A percentile compares a stretch with the other conserved stretches of the same genome.
These are phyloP conservation scores for Rhizophora apiculata DNA, from an alignment of 345 rosid genomes.

Conservation along the genomic window DNA sequence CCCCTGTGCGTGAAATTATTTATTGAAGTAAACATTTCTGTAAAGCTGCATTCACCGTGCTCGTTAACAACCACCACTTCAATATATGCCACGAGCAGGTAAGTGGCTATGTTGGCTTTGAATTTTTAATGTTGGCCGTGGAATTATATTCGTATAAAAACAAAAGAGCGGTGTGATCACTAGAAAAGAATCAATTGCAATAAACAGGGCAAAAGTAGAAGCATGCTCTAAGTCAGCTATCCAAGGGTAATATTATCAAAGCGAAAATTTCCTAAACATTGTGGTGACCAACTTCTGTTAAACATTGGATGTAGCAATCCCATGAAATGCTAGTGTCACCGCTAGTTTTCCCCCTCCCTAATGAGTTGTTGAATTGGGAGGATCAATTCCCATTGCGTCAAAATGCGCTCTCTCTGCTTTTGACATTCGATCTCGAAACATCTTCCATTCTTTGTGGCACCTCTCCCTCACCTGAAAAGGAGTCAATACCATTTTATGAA, in stretches of 20 bases:
- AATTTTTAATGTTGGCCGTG: too few relatives aligned
- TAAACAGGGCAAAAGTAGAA: background rate
- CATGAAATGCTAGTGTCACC: background rate
- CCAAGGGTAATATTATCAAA: background rate
- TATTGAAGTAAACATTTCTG: too few relatives aligned
- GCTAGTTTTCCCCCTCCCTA: background rate
- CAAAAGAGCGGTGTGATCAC: too few relatives aligned
- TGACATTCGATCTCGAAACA: slow-evolving; percentile 61
- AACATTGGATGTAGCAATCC: background rate
- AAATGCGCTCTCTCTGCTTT: slow-evolving; percentile 64
- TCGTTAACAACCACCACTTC: too few relatives aligned
- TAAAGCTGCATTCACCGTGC: too few relatives aligned
- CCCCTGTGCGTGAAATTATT: too few relatives aligned
- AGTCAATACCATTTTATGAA: background rate
- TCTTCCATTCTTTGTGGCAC: slow-evolving; percentile 78
- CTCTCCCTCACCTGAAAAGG: slow-evolving; percentile 69
- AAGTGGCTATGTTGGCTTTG: too few relatives aligned
- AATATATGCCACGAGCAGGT: too few relatives aligned
- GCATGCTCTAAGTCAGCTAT: background rate
- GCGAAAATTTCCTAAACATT: slow-evolving; percentile 6
- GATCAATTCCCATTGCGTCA: slow-evolving; percentile 31
- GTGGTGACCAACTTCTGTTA: background rate
- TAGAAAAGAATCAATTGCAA: background rate
- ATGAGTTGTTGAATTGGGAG: slow-evolving; percentile 25
- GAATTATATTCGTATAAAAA: too few relatives aligned